Evolutionary conservation across 2,329 filamentous ascomycete species (phyloP), one percentile per base, ranked within the genome.

Genomic region (Lachnellula occidentalis): DNA sequence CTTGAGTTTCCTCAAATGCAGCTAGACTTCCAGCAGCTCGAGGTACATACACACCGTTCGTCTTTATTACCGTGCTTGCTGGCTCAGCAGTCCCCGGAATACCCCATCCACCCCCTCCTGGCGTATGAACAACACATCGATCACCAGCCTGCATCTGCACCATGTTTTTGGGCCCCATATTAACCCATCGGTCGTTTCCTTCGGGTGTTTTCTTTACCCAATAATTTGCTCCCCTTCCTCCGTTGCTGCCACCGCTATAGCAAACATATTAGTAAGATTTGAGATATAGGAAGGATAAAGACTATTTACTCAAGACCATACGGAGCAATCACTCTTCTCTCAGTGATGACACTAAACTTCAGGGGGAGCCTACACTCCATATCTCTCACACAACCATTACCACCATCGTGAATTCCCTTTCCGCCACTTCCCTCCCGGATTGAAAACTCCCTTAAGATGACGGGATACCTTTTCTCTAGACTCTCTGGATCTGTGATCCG

Each of bases 201-300:
- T 27, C 27, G 27, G 27, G 27, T 27, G 27, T 27, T 9, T 27
- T 27, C 27, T 27, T 27, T 1, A 27, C 41, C 92, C 91, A 96
- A 41, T 92, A 74, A 62, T 96, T 96, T 59, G 90, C 73, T 0
- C 92, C 92, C 47, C 86, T 85, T 62, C 81, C 73, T 0, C 83
- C 92, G 55, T 90, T 86, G 50, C 83, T 85, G 4, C 92, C 92
- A 1, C 92, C 92, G 27, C 27, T 27, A 8, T 8, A 9, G 8
- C 27, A 27, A 27, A 27, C 8, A 27, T 27, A 8, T 27, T 27
- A 27, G 27, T 9, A 27, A 27, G 7, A 7, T 9, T 8, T 2
- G 27, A 27, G 27, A 27, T 27, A 27, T 8, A 27, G 8, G 27
- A 27, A 27, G 27, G 9, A 27, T 27, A 8, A 7, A 27, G 27